Percentiles rank a stretch among this genome's conserved stretches.
These are phyloP conservation scores for Penicillium sp. DNA, from an alignment of 2,329 filamentous ascomycete species.

Conservation along the genomic window DNA sequence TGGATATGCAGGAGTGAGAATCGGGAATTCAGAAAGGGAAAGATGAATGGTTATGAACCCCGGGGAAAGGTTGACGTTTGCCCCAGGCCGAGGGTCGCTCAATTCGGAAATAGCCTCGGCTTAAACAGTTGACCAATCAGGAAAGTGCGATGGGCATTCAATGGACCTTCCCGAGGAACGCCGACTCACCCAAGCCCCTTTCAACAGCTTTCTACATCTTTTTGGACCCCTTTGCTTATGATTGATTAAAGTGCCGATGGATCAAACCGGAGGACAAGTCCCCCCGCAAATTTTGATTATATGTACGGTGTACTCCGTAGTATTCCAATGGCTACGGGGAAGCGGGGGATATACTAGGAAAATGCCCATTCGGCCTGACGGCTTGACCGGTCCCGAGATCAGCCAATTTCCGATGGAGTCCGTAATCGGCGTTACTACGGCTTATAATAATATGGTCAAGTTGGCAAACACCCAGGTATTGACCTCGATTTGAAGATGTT, in stretches of 20 bases:
- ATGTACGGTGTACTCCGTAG: neutral
- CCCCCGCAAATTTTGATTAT: neutral
- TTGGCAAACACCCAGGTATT: no score
- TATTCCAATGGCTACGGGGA: neutral
- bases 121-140: constrained; percentile 10
- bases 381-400: constrained; percentile 16
- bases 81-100: constrained; percentile 19
- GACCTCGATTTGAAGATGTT: no score
- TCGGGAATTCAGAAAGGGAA: neutral
- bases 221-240: neutral
- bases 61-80: constrained; percentile 12
- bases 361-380: neutral
- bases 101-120: constrained; percentile 28
- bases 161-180: constrained; percentile 9
- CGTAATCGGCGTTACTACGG: neutral
- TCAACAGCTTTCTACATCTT: neutral
- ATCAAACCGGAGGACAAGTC: neutral
- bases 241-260: no score
- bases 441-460: no score
- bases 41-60: constrained; percentile 11
- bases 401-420: constrained; percentile 9
- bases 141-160: neutral
- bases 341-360: neutral
- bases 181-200: constrained; percentile 1
- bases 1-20: neutral